Evolutionary conservation across 192 early-diverging fungal genomes (phyloP).

Genomic region (Podila clonocystis): DNA sequence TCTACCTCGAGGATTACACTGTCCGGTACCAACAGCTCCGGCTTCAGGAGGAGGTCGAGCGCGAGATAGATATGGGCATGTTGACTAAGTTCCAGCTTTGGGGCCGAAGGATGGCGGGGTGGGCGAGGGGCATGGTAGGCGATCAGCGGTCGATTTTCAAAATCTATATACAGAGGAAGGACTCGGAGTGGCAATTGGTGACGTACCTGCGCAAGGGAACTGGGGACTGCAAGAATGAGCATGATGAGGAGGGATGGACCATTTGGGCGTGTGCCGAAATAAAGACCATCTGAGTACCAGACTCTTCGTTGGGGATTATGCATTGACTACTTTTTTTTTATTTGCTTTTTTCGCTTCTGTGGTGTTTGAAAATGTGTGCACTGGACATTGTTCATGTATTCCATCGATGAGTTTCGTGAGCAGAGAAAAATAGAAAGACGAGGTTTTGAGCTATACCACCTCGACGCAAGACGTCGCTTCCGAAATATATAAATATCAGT

Average conservation of each 20-base stretch:
- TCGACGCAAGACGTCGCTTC: too few species aligned
- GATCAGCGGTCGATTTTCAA: constrained; percentile 14
- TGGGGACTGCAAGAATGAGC: constrained; percentile 18
- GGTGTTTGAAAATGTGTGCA: too few species aligned
- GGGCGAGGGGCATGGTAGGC: not conserved
- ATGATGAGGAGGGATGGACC: constrained; percentile 17
- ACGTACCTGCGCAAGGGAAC: constrained; percentile 20
- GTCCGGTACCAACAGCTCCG: not conserved
- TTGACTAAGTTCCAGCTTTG: not conserved
- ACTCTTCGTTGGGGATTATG: too few species aligned
- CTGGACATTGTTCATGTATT: too few species aligned
- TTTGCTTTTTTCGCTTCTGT: not conserved
- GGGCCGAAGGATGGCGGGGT: not conserved
- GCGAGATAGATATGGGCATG: not conserved
- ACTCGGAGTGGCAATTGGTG: constrained; percentile 27
- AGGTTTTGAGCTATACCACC: too few species aligned
- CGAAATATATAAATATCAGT: too few species aligned
- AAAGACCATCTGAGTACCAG: constrained; percentile 4
- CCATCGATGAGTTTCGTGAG: too few species aligned
- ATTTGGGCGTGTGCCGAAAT: constrained; percentile 23
- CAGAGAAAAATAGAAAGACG: too few species aligned
- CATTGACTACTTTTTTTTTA: not conserved
- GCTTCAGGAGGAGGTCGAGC: not conserved
- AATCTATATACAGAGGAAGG: constrained; percentile 15
- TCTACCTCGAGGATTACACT: constrained; percentile 19